Base-by-base conservation (phyloP, 2,329 filamentous ascomycete genomes). In the Huntiella abstrusa region DNA sequence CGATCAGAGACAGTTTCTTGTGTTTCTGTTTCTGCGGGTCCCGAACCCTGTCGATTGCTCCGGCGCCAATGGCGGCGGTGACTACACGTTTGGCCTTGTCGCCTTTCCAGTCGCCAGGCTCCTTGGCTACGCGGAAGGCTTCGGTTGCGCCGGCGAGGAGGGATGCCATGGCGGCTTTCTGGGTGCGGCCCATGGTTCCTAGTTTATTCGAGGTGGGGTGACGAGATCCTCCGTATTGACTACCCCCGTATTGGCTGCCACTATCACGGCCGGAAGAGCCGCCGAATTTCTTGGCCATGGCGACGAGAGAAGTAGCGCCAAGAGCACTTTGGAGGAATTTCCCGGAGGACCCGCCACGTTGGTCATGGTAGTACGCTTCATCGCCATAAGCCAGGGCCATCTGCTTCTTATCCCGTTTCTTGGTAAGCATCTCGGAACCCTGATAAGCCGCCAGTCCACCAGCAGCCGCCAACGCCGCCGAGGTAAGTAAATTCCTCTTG, bases 71-170 rank as follows among this genome's bases (percentile, higher is more conserved):
- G 19, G 88, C 88, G 41, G 86, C 87, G 16, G 88, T 95, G 42
- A 93, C 72, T 50, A 96, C 75, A 45, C 88, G 84, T 66, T 86
- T 91, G 53, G 86, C 84, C 64, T 95, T 95, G 52, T 83, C 81
- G 34, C 87, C 88, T 52, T 79, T 81, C 86, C 87, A 95, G 38
- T 80, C 75, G 46, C 88, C 88, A 2, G 85, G 82, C 52, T 91
- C 82, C 56, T 88, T 93, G 59, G 87, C 79, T 48, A 86, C 79
- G 51, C 84, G 80, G 69, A 93, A 93, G 37, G 88, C 88, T 62
- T 95, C 87, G 46, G 86, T 82, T 36, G 87, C 88, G 55, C 86
- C 88, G 28, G 88, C 87, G 41, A 93, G 73, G 35, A 95, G 69
- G 15, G 87, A 91, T 33, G 88, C 87, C 67, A 91, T 88, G 59